Base-by-base conservation (phyloP, 345 rosid genomes). In the Rhizophora apiculata region DNA sequence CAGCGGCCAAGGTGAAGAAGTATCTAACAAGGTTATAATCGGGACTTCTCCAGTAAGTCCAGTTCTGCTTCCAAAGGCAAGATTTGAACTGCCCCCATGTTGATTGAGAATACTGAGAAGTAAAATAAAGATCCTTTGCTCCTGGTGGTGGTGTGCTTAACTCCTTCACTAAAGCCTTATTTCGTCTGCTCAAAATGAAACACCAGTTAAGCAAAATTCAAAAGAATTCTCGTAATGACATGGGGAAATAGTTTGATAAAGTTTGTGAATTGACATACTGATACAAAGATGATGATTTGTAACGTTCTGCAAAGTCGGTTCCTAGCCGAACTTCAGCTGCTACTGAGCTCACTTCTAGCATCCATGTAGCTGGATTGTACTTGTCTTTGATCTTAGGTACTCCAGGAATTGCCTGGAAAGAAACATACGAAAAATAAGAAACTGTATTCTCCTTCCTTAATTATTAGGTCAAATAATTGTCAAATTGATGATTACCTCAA, bases 331-430 rank as follows among this genome's bases (percentile, higher is more conserved):
- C 73, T 79, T 92, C 97, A 26, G 85, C 86, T 30, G 97, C 89
- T 8, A 79, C 48, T n/a, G 96, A 88, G 79, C 90, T 92, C 73
- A 88, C 97, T 89, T 89, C 96, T 32, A 89, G 82, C 96, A 89
- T 89, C 96, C 96, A 89, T 52, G 96, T 89, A 0, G 97, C 97
- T 0, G 93, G 97, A 72, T 89, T 92, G 74, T 86, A 84, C 75
- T 84, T 88, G 0, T 86, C 93, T 65, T 83, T 88, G 24, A 89
- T 92, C 64, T 76, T 82, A 2, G 87, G 85, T 16, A 85, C 83
- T 60, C 90, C 90, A 11, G 83, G 89, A 67, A 89, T 83, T 1
- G 76, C 79, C 94, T 86, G 78, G n/a, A 34, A 52, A 59, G 36
- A 6, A n/a, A 32, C 22, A 8, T 2, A 20, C 4, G 10, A 20